These are phyloP conservation scores for Cenococcum geophilum DNA, from an alignment of 495 filamentous ascomycete genomes.

Conservation along the genomic window DNA sequence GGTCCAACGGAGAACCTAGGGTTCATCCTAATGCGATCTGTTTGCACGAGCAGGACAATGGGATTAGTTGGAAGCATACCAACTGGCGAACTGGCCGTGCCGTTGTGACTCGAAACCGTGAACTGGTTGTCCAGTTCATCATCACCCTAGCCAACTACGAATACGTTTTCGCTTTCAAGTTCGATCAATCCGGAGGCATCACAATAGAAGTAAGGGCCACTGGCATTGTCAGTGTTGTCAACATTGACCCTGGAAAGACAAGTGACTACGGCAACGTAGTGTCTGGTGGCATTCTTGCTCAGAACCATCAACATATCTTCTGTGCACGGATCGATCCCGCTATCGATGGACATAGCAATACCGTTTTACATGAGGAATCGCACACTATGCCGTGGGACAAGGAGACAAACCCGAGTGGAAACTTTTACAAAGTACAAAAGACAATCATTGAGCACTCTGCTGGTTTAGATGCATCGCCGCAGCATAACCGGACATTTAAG, in stretches of 20 bases:
- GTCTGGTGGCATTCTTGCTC: slow-evolving; percentile 28
- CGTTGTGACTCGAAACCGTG: slow-evolving; percentile 30
- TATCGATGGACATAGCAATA: slow-evolving; percentile 32
- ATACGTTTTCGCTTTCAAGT: slow-evolving; percentile 36
- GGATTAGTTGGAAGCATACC: slow-evolving; percentile 39
- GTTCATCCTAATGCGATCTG: slow-evolving; percentile 35
- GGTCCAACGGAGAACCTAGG: slow-evolving; percentile 26
- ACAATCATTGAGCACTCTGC: slow-evolving; percentile 26
- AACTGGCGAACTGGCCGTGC: slow-evolving; percentile 31
- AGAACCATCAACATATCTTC: slow-evolving; percentile 38
- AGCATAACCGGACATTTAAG: slow-evolving; percentile 34
- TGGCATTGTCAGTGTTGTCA: slow-evolving; percentile 33
- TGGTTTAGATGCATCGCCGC: slow-evolving; percentile 29
- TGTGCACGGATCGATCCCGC: slow-evolving; percentile 32
- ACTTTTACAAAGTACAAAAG: slow-evolving; percentile 28
- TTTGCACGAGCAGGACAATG: slow-evolving; percentile 37
- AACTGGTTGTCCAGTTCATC: slow-evolving; percentile 37
- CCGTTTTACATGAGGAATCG: slow-evolving; percentile 31
- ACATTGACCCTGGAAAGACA: slow-evolving; percentile 33
- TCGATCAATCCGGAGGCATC: slow-evolving; percentile 33
- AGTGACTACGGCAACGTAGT: slow-evolving; percentile 33
- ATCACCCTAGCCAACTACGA: slow-evolving; percentile 39
- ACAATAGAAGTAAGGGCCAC: slow-evolving; percentile 35
- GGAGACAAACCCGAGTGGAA: slow-evolving; percentile 31
- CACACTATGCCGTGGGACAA: slow-evolving; percentile 26